Evolutionary conservation across 225 moss, liverwort and hornwort genomes (phyloP), one percentile per base, ranked within the genome.

Genomic region (Polytrichum formosum): DNA sequence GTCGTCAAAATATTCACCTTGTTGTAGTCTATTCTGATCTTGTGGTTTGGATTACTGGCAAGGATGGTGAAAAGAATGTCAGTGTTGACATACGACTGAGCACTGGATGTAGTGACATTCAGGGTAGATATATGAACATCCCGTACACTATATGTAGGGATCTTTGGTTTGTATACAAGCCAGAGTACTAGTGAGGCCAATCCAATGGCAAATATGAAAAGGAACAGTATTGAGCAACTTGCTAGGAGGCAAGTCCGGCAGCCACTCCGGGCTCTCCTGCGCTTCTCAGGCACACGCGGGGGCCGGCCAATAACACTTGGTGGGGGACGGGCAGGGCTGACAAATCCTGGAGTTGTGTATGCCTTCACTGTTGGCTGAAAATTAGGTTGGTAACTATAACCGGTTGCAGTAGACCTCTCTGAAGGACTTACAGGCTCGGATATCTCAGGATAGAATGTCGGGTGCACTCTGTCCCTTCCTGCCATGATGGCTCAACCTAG

Each of bases 271-370:
- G 29, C 25, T 6, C 19, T 19, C 13, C 33, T 71, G 3, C 64
- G 21, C 56, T 73, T 64, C 28, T 35, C 21, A 9, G 78, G 72
- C 10, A 56, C 55, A 63, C 21, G 77, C 6, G 81, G 81, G 54
- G 87, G 87, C 27, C 87, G 77, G 56, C 87, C 87, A 22, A 84
- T 71, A 37, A 81, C 87, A 0, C 84, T 84, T 0, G 87, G 87
- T 22, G 87, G 87, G 1, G 87, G 87, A 5, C 79, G 81, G 1
- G 2, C 72, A 1, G 87, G 87, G 53, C 81, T 81, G 55, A 60
- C 73, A 1, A 78, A 87, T 0, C 83, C 83, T 31, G 83, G 86
- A 2, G 83, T 80, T 18, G 86, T 86, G 71, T 86, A 80, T 0
- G 86, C 83, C 65, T 86, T 86, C 6, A 83, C 55, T 13, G 46